Evolutionary conservation across 495 filamentous ascomycete species (phyloP), one percentile per base, ranked within the genome.

Genomic region (Hypoxylon crocopeplum): DNA sequence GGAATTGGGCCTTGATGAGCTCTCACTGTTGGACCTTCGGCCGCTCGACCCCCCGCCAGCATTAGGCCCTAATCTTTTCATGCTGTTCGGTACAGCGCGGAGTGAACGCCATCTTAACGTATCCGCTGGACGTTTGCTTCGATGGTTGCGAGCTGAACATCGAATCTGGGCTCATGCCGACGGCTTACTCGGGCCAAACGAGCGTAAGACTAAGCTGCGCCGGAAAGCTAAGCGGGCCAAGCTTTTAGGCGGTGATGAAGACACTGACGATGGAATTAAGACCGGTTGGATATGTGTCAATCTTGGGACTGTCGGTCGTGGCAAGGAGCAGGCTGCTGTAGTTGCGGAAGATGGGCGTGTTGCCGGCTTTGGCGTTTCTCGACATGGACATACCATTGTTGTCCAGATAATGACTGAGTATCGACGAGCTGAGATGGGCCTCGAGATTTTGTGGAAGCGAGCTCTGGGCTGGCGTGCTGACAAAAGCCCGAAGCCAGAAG

Each of bases 201-300:
- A 98, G 73, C 75, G 97, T 42, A 98, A 96, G 76, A 83, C 89
- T 42, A 96, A 91, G 64, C 74, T 97, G 42, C 82, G 88, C 33
- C 79, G 94, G 22, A 89, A 89, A 67, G 85, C 85, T n/a, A 88
- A 87, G 66, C 83, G 89, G 50, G 88, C 90, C 11, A 89, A 87
- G 71, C 72, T 97, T 46, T 69, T 94, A 24, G 88, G 86, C 12
- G 64, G 68, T 22, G 41, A 54, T 34, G 85, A 75, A 29, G 77
- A 82, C 34, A 64, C 69, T 0, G 85, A 95, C 63, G 92, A 96
- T 64, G 93, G 91, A 1, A 89, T 96, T 30, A 84, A 84, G 21
- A 95, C 92, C 12, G 92, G 92, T 1, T 98, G 94, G 94, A 89
- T 98, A 7, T 98, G 95, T 73, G 89, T 98, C 34, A 93, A 96